phyloP scores from a whole-genome alignment of 805 yeast genomes.

The Huiozyma sinensis region DNA sequence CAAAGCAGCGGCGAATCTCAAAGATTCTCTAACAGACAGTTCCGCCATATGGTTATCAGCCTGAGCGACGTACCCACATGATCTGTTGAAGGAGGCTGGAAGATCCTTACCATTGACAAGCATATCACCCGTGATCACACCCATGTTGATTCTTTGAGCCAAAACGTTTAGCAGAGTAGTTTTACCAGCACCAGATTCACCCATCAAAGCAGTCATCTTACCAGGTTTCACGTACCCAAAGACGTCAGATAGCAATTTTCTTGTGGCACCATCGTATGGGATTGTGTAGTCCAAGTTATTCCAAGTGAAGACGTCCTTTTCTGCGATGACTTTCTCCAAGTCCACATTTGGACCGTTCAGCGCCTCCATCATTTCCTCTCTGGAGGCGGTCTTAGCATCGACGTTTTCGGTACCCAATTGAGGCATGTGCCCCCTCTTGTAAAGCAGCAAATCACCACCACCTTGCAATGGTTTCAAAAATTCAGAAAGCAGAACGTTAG shows the following conservation, averaged over 20 bases:
- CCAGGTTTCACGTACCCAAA: constrained; percentile 76
- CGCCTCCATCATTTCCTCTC: constrained; percentile 32
- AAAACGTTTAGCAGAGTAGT: constrained; percentile 66
- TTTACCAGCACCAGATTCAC: constrained; percentile 83
- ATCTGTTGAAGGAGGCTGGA: constrained; percentile 54
- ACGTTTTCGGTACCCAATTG: constrained; percentile 26
- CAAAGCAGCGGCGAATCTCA: constrained; percentile 58
- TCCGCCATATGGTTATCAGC: constrained; percentile 65
- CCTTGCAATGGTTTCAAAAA: constrained; percentile 28
- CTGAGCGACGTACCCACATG: constrained; percentile 75
- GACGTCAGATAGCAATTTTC: constrained; percentile 44
- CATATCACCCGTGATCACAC: constrained; percentile 62
- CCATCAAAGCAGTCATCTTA: constrained; percentile 73
- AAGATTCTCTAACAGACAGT: constrained; percentile 65
- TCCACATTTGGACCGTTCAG: constrained; percentile 26
- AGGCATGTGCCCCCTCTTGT: constrained; percentile 36
- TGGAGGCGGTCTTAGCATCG: constrained; percentile 29
- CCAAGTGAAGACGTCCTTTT: constrained; percentile 59
- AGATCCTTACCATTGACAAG: constrained; percentile 59
- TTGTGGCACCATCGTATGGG: constrained; percentile 47
- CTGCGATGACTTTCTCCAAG: constrained; percentile 25
- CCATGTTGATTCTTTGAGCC: constrained; percentile 59
- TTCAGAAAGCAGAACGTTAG: constrained; percentile 30
- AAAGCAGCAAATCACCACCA: constrained; percentile 33
- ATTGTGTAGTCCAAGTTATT: constrained; percentile 56